These are phyloP conservation scores for Paecilomyces variotii DNA, from an alignment of 2,329 filamentous ascomycete species.

Conservation along the genomic window DNA sequence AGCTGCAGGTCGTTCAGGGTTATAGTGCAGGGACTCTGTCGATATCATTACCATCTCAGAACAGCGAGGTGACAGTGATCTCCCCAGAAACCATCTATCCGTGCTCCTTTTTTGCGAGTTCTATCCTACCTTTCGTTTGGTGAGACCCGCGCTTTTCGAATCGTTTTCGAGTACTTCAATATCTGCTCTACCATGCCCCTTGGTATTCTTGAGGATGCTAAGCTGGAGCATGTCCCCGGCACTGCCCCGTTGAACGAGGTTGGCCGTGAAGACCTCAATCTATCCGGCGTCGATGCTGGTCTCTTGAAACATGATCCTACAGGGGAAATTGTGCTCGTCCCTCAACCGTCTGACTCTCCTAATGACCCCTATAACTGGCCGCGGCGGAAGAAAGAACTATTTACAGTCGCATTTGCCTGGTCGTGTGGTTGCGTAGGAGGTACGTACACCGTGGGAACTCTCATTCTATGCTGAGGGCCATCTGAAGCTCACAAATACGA, in stretches of 20 bases:
- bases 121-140: background rate
- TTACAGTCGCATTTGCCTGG: slow-evolving; percentile 33
- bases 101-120: background rate
- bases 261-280: slow-evolving; percentile 6
- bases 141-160: background rate
- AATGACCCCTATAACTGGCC: slow-evolving; percentile 20
- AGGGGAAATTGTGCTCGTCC: slow-evolving; percentile 17
- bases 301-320: slow-evolving; percentile 27
- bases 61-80: background rate
- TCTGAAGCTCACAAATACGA: background rate
- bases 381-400: slow-evolving; percentile 24
- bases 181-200: slow-evolving; percentile 17
- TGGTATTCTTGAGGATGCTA: slow-evolving; percentile 21
- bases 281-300: slow-evolving; percentile 15
- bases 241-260: slow-evolving; percentile 19
- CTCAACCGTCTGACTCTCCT: slow-evolving; percentile 17
- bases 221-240: slow-evolving; percentile 24
- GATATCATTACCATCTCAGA: background rate
- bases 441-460: slow-evolving; percentile 10
- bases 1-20: background rate
- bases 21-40: background rate
- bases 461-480: background rate
- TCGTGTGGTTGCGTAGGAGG: slow-evolving; percentile 36
- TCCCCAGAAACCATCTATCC: background rate
- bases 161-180: background rate